A percentile compares a stretch with the other conserved stretches of the same genome.
phyloP scores from a whole-genome alignment of 768 basidiomycete species.

The Botryobasidium botryosum region DNA sequence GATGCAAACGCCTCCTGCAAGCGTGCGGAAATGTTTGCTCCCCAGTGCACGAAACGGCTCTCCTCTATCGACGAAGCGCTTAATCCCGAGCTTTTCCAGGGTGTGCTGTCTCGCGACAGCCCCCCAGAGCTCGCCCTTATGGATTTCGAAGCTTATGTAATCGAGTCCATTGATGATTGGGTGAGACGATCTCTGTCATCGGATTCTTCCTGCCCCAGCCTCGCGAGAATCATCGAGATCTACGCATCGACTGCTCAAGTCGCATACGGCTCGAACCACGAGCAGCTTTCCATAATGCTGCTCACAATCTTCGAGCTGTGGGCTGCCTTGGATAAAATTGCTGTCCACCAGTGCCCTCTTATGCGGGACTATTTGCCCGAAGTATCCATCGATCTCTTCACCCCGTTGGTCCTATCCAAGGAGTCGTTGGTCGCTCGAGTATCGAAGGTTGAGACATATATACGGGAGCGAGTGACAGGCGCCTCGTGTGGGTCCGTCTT shows the following conservation, averaged over 20 bases:
- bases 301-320: slow-evolving; percentile 32
- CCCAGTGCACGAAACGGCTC: too few species aligned
- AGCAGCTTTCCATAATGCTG: slow-evolving; percentile 24
- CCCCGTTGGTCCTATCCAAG: slow-evolving; percentile 26
- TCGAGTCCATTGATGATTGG: slow-evolving; percentile 3
- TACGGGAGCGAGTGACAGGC: slow-evolving; percentile 17
- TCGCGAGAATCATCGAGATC: neutral
- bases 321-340: slow-evolving; percentile 29
- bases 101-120: too few species aligned
- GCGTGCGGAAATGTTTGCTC: too few species aligned
- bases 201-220: neutral
- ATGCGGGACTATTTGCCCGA: slow-evolving; percentile 31
- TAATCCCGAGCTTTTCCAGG: neutral
- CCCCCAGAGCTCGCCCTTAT: neutral
- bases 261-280: slow-evolving; percentile 7
- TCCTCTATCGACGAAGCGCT: too few species aligned
- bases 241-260: neutral
- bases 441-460: slow-evolving; percentile 17
- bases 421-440: slow-evolving; percentile 19
- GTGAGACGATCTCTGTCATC: neutral
- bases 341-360: slow-evolving; percentile 22
- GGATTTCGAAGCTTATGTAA: slow-evolving; percentile 2
- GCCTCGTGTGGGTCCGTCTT: slow-evolving; percentile 22
- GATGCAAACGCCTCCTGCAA: too few species aligned
- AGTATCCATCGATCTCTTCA: slow-evolving; percentile 23